phyloP scores from a whole-genome alignment of 768 basidiomycete species.

The Mycena amicta region DNA sequence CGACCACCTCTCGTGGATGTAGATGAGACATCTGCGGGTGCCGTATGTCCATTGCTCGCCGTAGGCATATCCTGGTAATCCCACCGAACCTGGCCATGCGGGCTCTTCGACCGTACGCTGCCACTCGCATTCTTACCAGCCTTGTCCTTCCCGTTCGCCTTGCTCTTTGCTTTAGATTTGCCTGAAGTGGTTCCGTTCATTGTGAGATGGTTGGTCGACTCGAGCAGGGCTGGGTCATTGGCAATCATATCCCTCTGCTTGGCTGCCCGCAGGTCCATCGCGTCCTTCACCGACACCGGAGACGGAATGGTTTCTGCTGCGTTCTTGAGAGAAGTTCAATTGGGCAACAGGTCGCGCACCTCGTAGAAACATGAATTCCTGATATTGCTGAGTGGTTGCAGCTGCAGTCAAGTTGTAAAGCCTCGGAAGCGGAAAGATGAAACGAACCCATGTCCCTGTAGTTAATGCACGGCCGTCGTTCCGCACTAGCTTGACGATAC shows the following conservation, averaged over 20 bases:
- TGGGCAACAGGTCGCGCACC: slow-evolving; percentile 39
- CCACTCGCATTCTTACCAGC: neutral
- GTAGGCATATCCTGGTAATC: too few species aligned
- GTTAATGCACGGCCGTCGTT: slow-evolving; percentile 59
- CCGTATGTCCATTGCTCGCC: neutral
- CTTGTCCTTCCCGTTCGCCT: slow-evolving; percentile 19
- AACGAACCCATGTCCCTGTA: slow-evolving; percentile 78
- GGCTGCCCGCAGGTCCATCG: slow-evolving; percentile 55
- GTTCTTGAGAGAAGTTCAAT: neutral
- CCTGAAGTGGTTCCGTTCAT: slow-evolving; percentile 18
- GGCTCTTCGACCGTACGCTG: neutral
- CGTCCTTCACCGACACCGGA: slow-evolving; percentile 60
- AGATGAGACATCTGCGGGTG: neutral
- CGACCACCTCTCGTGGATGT: neutral
- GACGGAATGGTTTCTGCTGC: slow-evolving; percentile 65
- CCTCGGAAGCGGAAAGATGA: slow-evolving; percentile 9
- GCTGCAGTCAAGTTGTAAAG: slow-evolving; percentile 40
- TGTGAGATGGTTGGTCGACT: slow-evolving; percentile 29
- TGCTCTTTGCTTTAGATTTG: slow-evolving; percentile 40
- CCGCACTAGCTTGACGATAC: slow-evolving; percentile 61
- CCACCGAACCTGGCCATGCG: neutral
- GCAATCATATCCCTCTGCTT: slow-evolving; percentile 61
- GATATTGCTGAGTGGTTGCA: slow-evolving; percentile 58
- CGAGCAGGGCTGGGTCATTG: slow-evolving; percentile 54
- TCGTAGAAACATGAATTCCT: slow-evolving; percentile 73